Percentiles rank a stretch among this genome's conserved stretches.
Conservation (phyloP, 805 yeast genomes). For the Ogataea thermomethanolica region DNA sequence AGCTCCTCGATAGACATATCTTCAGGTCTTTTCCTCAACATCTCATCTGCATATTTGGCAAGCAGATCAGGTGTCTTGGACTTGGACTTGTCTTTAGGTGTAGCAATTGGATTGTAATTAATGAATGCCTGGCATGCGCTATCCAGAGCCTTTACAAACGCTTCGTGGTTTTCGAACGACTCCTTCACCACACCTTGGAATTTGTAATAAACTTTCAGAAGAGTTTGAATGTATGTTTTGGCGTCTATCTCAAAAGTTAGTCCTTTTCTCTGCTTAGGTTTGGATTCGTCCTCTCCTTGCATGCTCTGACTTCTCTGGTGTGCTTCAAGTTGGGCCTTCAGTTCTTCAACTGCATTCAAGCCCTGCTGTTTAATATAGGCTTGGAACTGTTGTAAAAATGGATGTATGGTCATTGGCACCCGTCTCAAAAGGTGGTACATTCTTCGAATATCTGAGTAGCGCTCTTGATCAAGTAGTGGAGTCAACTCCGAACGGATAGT, state of each 20-base stretch:
- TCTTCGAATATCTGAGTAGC: constrained; percentile 68
- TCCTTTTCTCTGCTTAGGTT: constrained; percentile 32
- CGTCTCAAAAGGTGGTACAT: constrained; percentile 74
- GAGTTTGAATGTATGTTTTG: constrained; percentile 71
- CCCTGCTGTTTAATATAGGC: constrained; percentile 69
- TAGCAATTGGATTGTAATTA: constrained; percentile 78
- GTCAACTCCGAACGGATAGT: constrained; percentile 75
- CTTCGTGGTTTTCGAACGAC: constrained; percentile 71
- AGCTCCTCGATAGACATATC: constrained; percentile 82
- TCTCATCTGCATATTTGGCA: constrained; percentile 83
- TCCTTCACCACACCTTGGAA: constrained; percentile 60
- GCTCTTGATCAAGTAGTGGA: constrained; percentile 67
- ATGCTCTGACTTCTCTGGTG: constrained; percentile 23
- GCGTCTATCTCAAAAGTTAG: constrained; percentile 51
- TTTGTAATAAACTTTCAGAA: constrained; percentile 65
- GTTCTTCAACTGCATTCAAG: constrained; percentile 53
- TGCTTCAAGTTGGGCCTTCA: constrained; percentile 34
- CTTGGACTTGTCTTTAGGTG: constrained; percentile 50
- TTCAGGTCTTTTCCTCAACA: constrained; percentile 66
- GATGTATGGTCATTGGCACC: constrained; percentile 75
- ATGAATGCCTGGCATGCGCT: constrained; percentile 83
- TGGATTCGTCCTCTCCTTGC: constrained; percentile 10
- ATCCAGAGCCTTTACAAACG: constrained; percentile 83
- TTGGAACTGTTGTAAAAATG: constrained; percentile 71
- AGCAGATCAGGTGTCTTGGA: constrained; percentile 91